Evolutionary conservation across 805 yeast genomes (phyloP).

Genomic region (Wickerhamiella australiensis): DNA sequence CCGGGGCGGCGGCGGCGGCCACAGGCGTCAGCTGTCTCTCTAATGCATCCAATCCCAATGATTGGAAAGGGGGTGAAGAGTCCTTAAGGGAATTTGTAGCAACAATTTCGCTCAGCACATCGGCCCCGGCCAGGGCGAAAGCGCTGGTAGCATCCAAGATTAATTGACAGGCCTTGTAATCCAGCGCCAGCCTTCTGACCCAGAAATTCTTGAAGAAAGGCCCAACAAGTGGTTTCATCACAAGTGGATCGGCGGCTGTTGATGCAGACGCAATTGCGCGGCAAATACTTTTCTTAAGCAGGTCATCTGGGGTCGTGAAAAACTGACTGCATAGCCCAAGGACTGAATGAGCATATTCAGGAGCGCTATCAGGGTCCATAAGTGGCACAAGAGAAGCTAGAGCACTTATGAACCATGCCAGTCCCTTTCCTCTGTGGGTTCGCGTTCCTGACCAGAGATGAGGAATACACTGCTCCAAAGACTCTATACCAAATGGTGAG

Average conservation of each 20-base stretch:
- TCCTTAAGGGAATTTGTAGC: conserved; percentile 48
- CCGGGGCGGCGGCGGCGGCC: conserved; percentile 30
- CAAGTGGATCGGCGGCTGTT: conserved; percentile 40
- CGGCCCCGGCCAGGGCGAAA: conserved; percentile 47
- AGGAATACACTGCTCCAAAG: conserved; percentile 62
- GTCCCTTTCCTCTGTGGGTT: conserved; percentile 60
- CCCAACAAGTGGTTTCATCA: conserved; percentile 40
- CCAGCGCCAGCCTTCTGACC: conserved; percentile 63
- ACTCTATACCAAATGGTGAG: conserved; percentile 80
- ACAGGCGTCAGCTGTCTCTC: neutral
- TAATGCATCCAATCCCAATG: conserved; percentile 64
- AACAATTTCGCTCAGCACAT: conserved; percentile 45
- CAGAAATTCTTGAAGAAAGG: conserved; percentile 64
- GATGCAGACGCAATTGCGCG: conserved; percentile 46
- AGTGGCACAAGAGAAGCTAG: conserved; percentile 72
- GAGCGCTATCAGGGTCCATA: conserved; percentile 74
- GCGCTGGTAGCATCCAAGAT: conserved; percentile 64
- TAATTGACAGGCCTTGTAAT: conserved; percentile 38
- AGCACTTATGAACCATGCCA: conserved; percentile 66
- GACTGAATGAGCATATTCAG: conserved; percentile 64
- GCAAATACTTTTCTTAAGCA: conserved; percentile 65
- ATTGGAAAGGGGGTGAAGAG: conserved; percentile 66
- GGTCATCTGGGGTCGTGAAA: conserved; percentile 73
- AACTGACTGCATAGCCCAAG: conserved; percentile 57
- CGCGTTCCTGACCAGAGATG: conserved; percentile 72